Conservation (phyloP, 1,284 basidiomycete genomes). For the Wallemia mellicola region DNA sequence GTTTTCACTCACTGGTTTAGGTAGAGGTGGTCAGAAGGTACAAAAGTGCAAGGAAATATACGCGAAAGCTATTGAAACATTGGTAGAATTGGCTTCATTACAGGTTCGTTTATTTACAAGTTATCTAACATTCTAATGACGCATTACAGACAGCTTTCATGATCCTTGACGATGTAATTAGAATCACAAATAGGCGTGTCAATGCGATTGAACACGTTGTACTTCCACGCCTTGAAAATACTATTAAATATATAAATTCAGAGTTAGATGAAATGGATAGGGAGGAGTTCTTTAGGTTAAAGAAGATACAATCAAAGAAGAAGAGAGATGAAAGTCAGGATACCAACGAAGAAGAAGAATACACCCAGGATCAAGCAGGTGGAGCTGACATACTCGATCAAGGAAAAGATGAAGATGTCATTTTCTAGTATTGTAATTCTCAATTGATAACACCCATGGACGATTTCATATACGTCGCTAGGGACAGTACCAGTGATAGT, state of each 20-base stretch:
- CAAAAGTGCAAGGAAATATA: constrained; percentile 80
- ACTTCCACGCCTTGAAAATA: constrained; percentile 85
- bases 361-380: constrained; percentile 13
- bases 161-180: constrained; percentile 94
- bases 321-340: constrained; percentile 42
- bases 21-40: constrained; percentile 87
- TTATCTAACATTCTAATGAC: not conserved
- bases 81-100: constrained; percentile 86
- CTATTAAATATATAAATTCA: constrained; percentile 83
- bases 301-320: constrained; percentile 94
- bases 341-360: constrained; percentile 13
- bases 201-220: constrained; percentile 97
- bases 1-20: constrained; percentile 91
- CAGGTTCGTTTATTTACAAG: constrained; percentile 15
- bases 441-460: not conserved
- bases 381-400: constrained; percentile 36
- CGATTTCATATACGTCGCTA: not conserved
- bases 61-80: constrained; percentile 80
- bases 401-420: constrained; percentile 59
- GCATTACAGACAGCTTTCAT: constrained; percentile 66
- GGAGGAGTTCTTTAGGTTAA: constrained; percentile 85
- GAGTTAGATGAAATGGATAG: constrained; percentile 92
- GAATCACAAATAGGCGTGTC: constrained; percentile 87
- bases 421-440: constrained; percentile 28
- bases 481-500: not conserved